Evolutionary conservation across 139 green algal genomes (phyloP), one percentile per base, ranked within the genome.

Genomic region (Closterium sp.): DNA sequence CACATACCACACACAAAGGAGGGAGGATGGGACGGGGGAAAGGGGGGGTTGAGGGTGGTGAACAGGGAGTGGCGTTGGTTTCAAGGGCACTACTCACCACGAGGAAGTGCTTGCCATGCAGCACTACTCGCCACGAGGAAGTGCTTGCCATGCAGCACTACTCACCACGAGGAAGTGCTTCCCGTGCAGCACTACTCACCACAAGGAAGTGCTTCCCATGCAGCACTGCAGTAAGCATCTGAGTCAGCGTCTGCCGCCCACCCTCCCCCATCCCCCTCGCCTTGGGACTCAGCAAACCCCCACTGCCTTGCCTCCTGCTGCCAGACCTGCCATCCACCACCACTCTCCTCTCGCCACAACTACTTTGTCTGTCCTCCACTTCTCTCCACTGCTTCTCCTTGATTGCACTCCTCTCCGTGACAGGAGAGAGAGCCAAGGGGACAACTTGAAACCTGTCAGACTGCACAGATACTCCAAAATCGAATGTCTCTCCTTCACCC

Each of bases 201-300:
- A 93, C 90, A 6, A 93, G 34, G 55, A 93, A 93, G 84, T 93
- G 87, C 66, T 93, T 93, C 30, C 87, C 90, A 33, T 86, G 92
- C 35, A 93, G 88, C 33, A 89, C 87, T 25, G 33, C 30, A 33
- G 36, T 91, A 9, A 93, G 89, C 84, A 92, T 86, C 81, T 86
- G n/a, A 86, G 81, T 34, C n/a, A 86, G n/a, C 81, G 81, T 31
- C 81, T 33, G 81, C 31, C 8, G n/a, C 16, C 8, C 81, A 32
- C 81, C 6, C 81, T 86, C 81, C 23, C 21, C 81, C 81, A 86
- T 23, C 81, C n/a, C 31, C 81, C n/a, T 86, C 81, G 81, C 30
- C 81, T 16, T 28, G 43, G 43, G 43, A 69, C 43, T 69, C 43
- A 16, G 12, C 43, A 69, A 25, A 12, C 12, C 43, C 43, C 12